Base-by-base conservation (phyloP, 352 stramenopile genomes). In the Lagenidium sp. region DNA sequence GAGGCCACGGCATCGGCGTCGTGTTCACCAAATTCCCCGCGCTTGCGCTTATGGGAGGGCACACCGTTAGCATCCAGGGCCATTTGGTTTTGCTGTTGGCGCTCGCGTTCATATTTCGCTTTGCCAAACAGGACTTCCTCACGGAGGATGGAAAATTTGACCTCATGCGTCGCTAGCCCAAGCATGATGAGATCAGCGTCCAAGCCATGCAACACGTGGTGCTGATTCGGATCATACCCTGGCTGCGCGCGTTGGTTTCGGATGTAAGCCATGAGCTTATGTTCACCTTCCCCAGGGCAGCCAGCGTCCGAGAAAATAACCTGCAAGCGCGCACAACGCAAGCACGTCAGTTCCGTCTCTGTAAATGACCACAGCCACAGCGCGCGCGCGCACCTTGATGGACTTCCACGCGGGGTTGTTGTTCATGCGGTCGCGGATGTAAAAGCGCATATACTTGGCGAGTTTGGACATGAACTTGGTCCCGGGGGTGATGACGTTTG, bases 171-270 rank as follows among this genome's bases (percentile, higher is more conserved):
- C 6, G 95, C 96, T 16, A 99, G 71, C 2, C 85, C 95, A 40
- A 99, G 74, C 97, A 99, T 99, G 72, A 99, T 99, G 4, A 99
- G 76, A 82, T 99, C 97, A 24, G 97, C 97, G 70, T 99, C 96
- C 30, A 99, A 67, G 38, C 96, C 96, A 57, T 99, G 95, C 16
- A 99, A 64, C 16, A 98, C 86, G 61, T 99, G 96, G 42, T 96
- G 86, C 44, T 96, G 72, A 63, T 99, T 99, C 18, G 95, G 95
- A 72, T 98, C 83, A 64, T 99, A 99, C 1, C 87, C 94, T 19
- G 85, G 79, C 69, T 98, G 92, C 20, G 74, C 84, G 11, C 96
- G 73, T 62, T 99, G 86, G 26, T 84, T 68, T 38, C 97, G 87
- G 34, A 99, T 85, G 65, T 97, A 98, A 36, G 94, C 61, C 95